Percentiles rank a stretch among this genome's conserved stretches.
These are phyloP conservation scores for Yarrowia sp. DNA, from an alignment of 805 yeast species.

Conservation along the genomic window DNA sequence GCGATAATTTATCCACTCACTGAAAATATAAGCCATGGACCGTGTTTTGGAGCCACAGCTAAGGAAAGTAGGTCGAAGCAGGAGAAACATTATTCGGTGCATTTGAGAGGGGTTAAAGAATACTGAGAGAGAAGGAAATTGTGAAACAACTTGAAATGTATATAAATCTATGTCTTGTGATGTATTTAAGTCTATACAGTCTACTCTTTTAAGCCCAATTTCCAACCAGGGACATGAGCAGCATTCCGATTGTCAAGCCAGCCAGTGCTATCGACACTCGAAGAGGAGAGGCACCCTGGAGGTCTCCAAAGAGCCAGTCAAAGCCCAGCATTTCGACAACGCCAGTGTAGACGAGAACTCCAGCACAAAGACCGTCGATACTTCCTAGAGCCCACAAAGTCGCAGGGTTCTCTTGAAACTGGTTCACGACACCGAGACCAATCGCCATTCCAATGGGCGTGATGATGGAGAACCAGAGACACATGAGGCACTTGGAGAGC, in stretches of 20 bases:
- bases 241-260: slow-evolving; percentile 52
- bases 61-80: too few species aligned
- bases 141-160: too few species aligned
- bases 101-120: too few species aligned
- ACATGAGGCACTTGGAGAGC: slow-evolving; percentile 27
- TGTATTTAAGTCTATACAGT: too few species aligned
- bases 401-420: slow-evolving; percentile 52
- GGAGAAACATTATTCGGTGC: too few species aligned
- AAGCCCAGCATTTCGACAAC: slow-evolving; percentile 77
- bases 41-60: too few species aligned
- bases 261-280: slow-evolving; percentile 31
- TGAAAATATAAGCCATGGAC: too few species aligned
- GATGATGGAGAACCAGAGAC: slow-evolving; percentile 52
- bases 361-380: slow-evolving; percentile 74
- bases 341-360: slow-evolving; percentile 74
- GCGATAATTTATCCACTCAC: too few species aligned
- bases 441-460: slow-evolving; percentile 77
- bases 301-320: slow-evolving; percentile 51
- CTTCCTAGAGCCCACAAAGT: slow-evolving; percentile 67
- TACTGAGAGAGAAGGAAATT: too few species aligned
- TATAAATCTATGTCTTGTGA: too few species aligned
- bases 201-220: slow-evolving; percentile 58
- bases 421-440: slow-evolving; percentile 70
- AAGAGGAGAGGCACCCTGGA: slow-evolving; percentile 30
- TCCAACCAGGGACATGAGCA: slow-evolving; percentile 62